Conservation (phyloP, 306 rosid genomes). For the Prunus campanulata region DNA sequence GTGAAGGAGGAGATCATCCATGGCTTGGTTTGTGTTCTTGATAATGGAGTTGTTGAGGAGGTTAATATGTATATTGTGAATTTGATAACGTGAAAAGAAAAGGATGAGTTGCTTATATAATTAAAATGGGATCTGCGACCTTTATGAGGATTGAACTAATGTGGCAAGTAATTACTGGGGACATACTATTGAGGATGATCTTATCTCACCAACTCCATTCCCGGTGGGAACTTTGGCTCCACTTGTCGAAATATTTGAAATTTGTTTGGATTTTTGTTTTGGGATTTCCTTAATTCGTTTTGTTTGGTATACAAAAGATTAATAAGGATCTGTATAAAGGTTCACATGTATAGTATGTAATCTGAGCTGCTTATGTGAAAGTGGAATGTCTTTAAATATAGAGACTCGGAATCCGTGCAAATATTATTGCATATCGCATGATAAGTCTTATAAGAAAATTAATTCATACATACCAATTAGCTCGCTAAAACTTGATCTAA, state of each 20-base stretch:
- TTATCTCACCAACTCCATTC: neutral
- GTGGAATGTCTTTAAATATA: too few species aligned
- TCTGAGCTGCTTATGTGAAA: too few species aligned
- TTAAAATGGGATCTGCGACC: neutral
- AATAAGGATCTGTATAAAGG: too few species aligned
- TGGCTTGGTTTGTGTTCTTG: neutral
- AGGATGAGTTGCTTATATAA: neutral
- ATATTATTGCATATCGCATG: too few species aligned
- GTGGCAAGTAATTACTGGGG: neutral
- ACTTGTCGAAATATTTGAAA: neutral
- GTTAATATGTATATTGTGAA: neutral
- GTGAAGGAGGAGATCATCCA: constrained; percentile 21
- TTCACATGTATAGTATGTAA: too few species aligned
- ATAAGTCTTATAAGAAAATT: too few species aligned
- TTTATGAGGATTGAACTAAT: neutral
- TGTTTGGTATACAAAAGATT: too few species aligned
- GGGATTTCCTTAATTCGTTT: too few species aligned
- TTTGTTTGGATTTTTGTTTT: too few species aligned
- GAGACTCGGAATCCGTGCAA: too few species aligned
- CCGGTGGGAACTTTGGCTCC: neutral
- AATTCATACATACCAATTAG: too few species aligned
- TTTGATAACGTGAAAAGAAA: neutral
- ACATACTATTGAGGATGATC: neutral
- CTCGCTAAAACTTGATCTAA: too few species aligned
- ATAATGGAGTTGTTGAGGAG: constrained; percentile 2